These are phyloP conservation scores for Juglanconis juglandina DNA, from an alignment of 2,329 filamentous ascomycete genomes.

Conservation along the genomic window DNA sequence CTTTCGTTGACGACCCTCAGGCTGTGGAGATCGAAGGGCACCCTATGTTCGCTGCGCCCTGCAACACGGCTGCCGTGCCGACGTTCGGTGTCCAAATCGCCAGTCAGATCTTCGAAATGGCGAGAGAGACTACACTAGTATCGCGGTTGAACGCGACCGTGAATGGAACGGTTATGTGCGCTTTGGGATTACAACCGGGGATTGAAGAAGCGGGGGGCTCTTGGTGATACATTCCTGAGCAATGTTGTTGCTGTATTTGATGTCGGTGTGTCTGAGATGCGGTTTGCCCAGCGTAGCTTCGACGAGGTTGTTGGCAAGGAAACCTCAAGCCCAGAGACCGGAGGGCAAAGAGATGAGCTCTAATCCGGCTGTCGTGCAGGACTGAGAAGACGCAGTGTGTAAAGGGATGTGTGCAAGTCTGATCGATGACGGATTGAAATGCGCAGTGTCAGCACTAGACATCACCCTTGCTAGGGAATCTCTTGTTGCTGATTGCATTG, in stretches of 20 bases:
- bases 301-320: not conserved
- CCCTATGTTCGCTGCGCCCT: slow-evolving; percentile 23
- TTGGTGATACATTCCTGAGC: slow-evolving; percentile 28
- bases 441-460: too few species aligned
- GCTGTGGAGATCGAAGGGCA: slow-evolving; percentile 20
- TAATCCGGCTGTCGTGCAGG: too few species aligned
- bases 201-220: slow-evolving; percentile 11
- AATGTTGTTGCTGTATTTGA: slow-evolving; percentile 31
- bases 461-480: too few species aligned
- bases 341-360: not conserved
- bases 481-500: too few species aligned
- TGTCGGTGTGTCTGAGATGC: slow-evolving; percentile 27
- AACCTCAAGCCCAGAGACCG: not conserved
- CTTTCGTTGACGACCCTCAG: slow-evolving; percentile 23
- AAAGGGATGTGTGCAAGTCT: too few species aligned
- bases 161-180: slow-evolving; percentile 22
- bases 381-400: not conserved
- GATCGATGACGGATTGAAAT: too few species aligned
- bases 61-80: slow-evolving; percentile 25
- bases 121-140: slow-evolving; percentile 25
- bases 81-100: slow-evolving; percentile 28
- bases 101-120: slow-evolving; percentile 23
- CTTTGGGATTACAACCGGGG: slow-evolving; percentile 26
- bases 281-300: slow-evolving; percentile 23
- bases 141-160: slow-evolving; percentile 21